These are phyloP conservation scores for Lachnellula suecica DNA, from an alignment of 2,329 filamentous ascomycete species.

Conservation along the genomic window DNA sequence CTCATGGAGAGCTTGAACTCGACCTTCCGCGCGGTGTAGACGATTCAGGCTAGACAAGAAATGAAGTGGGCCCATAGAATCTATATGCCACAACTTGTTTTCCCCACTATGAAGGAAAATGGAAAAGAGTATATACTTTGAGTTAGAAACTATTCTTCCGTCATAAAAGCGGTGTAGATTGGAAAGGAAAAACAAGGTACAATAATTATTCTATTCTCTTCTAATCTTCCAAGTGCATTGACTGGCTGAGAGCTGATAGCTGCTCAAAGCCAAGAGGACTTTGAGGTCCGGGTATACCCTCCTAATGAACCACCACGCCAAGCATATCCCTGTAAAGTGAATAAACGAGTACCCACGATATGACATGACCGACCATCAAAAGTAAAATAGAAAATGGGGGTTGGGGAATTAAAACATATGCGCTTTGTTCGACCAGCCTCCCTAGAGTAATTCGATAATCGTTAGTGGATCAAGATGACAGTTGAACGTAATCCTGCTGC, in stretches of 20 bases:
- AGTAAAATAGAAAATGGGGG: slow-evolving; percentile 2
- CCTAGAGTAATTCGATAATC: not conserved
- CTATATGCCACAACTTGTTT: no score
- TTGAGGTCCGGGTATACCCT: slow-evolving; percentile 17
- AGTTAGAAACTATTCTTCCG: not conserved
- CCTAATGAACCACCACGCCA: slow-evolving; percentile 8
- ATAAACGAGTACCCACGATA: slow-evolving; percentile 5
- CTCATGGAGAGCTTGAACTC: not conserved
- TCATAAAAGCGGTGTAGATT: not conserved
- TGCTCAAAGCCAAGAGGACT: not conserved
- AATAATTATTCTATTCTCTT: slow-evolving; percentile 4
- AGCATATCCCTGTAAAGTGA: slow-evolving; percentile 3
- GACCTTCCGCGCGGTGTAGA: no score
- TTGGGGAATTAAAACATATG: not conserved
- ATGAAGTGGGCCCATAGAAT: no score
- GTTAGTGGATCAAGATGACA: slow-evolving; percentile 29
- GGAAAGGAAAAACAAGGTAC: not conserved
- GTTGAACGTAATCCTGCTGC: slow-evolving; percentile 59
- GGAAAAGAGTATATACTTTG: not conserved
- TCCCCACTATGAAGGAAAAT: not conserved
- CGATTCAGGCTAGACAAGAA: no score
- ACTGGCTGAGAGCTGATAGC: slow-evolving; percentile 1
- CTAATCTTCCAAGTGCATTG: slow-evolving; percentile 1
- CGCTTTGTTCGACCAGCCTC: slow-evolving; percentile 4
- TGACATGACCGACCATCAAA: not conserved